phyloP scores from a whole-genome alignment of 2,329 filamentous ascomycete species.

The Microdochium bolleyi region DNA sequence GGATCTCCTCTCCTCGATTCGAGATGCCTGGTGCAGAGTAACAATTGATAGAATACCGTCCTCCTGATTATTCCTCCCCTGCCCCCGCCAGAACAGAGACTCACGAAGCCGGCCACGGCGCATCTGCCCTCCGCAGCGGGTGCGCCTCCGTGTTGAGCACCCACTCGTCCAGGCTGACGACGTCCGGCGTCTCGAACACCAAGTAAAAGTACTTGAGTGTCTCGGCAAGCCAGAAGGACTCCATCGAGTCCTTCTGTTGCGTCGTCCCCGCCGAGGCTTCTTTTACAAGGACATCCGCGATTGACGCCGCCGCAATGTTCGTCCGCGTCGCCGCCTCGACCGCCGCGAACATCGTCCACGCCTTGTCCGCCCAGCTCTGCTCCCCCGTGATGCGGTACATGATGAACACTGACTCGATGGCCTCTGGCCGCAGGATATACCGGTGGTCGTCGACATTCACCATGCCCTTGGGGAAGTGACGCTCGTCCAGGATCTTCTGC shows the following conservation, averaged over 20 bases:
- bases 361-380: slow-evolving; percentile 54
- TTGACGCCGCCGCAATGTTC: slow-evolving; percentile 53
- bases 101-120: slow-evolving; percentile 1
- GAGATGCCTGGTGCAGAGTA: too few species aligned
- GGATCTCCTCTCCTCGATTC: too few species aligned
- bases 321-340: slow-evolving; percentile 55
- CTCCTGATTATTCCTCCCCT: too few species aligned
- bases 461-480: slow-evolving; percentile 46
- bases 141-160: slow-evolving; percentile 53
- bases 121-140: slow-evolving; percentile 31
- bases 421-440: slow-evolving; percentile 67
- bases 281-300: slow-evolving; percentile 56
- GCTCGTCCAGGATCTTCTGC: slow-evolving; percentile 26
- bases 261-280: slow-evolving; percentile 17
- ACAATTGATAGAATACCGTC: too few species aligned
- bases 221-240: slow-evolving; percentile 62
- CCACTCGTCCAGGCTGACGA: slow-evolving; percentile 54
- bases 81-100: too few species aligned
- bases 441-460: slow-evolving; percentile 43
- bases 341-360: slow-evolving; percentile 66
- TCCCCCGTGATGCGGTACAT: slow-evolving; percentile 70
- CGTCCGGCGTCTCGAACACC: slow-evolving; percentile 49
- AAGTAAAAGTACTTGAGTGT: slow-evolving; percentile 62
- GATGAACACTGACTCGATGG: slow-evolving; percentile 74
- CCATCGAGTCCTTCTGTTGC: slow-evolving; percentile 12